Base-by-base conservation (phyloP, 257 asterid species). In the Salvia splendens region DNA sequence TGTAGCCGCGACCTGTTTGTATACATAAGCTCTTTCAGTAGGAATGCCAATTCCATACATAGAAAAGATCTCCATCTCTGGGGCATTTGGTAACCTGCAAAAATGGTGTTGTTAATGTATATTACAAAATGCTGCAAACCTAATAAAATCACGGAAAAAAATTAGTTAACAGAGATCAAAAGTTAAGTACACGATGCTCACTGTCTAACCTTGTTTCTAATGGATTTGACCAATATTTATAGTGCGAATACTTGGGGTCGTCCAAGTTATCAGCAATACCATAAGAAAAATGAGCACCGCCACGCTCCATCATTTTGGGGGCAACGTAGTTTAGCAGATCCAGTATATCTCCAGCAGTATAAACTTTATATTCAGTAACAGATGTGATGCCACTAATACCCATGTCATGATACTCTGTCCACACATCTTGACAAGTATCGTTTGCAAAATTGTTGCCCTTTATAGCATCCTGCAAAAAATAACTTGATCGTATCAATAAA, bases 41-140 rank as follows among this genome's bases (percentile, higher is more conserved):
- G 95, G 97, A 36, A 91, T 77, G 46, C 97, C 97, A 63, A 91
- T 96, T 70, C 97, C 97, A 43, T 91, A 91, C 88, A 91, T 82
- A 11, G 97, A 88, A 78, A 83, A 86, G 12, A 89, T 82, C 69
- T 91, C 96, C 96, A 91, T 91, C 38, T 75, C 85, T 6, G 96
- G 87, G 67, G 96, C 96, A 49, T 79, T 73, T 40, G 97, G 97
- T 65, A 91, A 84, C 72, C 97, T 91, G 87, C 49, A 72, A 32
- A 33, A 33, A 32, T 1, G 30, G 30, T 24, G 30, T 24, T 24
- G 30, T 24, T 24, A 24, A 24, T 24, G 30, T 24, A 24, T 24
- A 24, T 24, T 24, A 24, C 30, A 24, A 24, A 24, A 24, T 24
- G 30, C 30, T 24, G 30, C 30, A 24, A 24, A 24, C 30, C 30